These are phyloP conservation scores for Aspergillus clavatus DNA, from an alignment of 2,329 filamentous ascomycete genomes.

Conservation along the genomic window DNA sequence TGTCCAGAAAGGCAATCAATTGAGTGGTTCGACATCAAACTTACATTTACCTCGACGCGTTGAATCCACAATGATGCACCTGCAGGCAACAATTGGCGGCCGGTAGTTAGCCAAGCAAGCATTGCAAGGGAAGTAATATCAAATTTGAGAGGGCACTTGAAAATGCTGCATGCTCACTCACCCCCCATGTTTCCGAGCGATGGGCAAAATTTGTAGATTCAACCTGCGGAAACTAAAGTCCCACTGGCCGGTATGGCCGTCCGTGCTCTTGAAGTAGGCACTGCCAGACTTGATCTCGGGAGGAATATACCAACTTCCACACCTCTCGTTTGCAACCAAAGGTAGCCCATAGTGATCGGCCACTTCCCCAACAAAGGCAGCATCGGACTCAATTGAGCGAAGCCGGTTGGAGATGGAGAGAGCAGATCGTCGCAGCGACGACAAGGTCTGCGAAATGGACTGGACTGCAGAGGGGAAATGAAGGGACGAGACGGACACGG, in stretches of 20 bases:
- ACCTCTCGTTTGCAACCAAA: conserved; percentile 86
- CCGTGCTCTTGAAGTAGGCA: conserved; percentile 96
- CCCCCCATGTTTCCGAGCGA: conserved; percentile 65
- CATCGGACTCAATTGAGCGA: conserved; percentile 70
- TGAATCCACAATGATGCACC: conserved; percentile 78
- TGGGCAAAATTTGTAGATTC: conserved; percentile 72
- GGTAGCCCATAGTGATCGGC: conserved; percentile 52
- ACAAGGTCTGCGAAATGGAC: conserved; percentile 64
- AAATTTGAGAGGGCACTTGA: too few species aligned
- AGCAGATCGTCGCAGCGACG: conserved; percentile 68
- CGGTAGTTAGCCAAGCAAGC: too few species aligned
- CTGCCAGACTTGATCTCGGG: conserved; percentile 62
- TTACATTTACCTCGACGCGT: conserved; percentile 81
- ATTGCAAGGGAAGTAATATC: too few species aligned
- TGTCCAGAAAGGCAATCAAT: conserved; percentile 3
- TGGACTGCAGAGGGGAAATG: conserved; percentile 53
- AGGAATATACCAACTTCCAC: conserved; percentile 89
- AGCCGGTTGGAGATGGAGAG: conserved; percentile 79
- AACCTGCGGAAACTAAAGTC: conserved; percentile 77
- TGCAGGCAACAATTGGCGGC: too few species aligned
- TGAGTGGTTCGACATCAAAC: conserved; percentile 22
- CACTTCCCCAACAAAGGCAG: conserved; percentile 65
- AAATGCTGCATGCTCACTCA: conserved; percentile 40
- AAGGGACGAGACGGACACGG: conserved; percentile 39
- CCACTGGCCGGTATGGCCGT: conserved; percentile 90